A percentile compares a stretch with the other conserved stretches of the same genome.
Conservation (phyloP, 2,329 filamentous ascomycete species). For the Balansia obtecta region DNA sequence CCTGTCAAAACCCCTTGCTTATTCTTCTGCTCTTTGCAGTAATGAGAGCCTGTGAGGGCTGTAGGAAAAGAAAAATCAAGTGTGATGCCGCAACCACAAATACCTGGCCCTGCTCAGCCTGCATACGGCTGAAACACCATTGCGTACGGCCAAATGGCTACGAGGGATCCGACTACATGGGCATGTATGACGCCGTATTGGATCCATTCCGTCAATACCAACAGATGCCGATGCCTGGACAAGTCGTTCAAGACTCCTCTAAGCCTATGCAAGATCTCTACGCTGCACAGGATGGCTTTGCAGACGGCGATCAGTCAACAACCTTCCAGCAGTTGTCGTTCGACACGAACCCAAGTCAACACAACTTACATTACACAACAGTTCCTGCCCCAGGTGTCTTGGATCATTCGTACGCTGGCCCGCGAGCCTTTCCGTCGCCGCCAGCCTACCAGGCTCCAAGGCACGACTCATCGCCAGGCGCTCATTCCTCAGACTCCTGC, state of each 20-base stretch:
- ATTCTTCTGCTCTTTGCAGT: conserved; percentile 37
- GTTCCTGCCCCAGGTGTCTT: conserved; percentile 37
- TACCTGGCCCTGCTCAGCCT: conserved; percentile 93
- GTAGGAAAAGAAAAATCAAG: conserved; percentile 90
- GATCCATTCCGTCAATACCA: conserved; percentile 26
- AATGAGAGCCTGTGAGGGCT: conserved; percentile 95
- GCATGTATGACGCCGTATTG: conserved; percentile 21
- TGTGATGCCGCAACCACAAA: conserved; percentile 96
- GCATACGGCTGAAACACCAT: conserved; percentile 80
- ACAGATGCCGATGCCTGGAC: conserved; percentile 39
- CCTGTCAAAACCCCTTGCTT: background rate
- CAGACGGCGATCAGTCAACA: conserved; percentile 26
- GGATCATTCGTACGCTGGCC: conserved; percentile 36
- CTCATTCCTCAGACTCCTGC: conserved; percentile 50
- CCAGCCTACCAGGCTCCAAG: conserved; percentile 24
- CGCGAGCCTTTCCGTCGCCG: conserved; percentile 41
- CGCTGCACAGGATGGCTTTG: conserved; percentile 35
- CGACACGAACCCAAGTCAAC: conserved; percentile 30
- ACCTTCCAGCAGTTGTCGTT: conserved; percentile 38
- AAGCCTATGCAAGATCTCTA: conserved; percentile 34
- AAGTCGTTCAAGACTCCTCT: conserved; percentile 23
- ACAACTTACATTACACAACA: conserved; percentile 40
- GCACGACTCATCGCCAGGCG: conserved; percentile 29
- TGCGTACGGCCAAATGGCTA: conserved; percentile 80
- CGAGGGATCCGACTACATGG: conserved; percentile 31